Evolutionary conservation across 495 filamentous ascomycete species (phyloP).

Genomic region (Penicillium waksmanii): DNA sequence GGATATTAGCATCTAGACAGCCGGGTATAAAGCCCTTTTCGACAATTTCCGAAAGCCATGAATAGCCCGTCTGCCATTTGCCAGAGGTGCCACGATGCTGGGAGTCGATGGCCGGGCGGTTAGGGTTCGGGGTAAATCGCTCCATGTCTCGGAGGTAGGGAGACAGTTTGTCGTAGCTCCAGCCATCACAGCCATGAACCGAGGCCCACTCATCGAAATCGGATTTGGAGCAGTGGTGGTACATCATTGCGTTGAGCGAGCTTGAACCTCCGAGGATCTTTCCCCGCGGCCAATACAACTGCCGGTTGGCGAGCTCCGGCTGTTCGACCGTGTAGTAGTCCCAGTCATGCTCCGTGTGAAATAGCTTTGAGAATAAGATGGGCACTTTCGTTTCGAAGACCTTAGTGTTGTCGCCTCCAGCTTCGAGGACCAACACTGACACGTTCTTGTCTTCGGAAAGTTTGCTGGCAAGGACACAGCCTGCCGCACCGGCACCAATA

Average conservation of each 20-base stretch:
- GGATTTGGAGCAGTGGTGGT: slow-evolving; percentile 25
- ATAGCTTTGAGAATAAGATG: slow-evolving; percentile 25
- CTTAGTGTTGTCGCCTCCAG: slow-evolving; percentile 43
- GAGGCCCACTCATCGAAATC: slow-evolving; percentile 28
- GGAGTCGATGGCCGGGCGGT: slow-evolving; percentile 20
- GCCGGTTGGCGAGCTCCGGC: slow-evolving; percentile 18
- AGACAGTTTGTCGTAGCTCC: slow-evolving; percentile 20
- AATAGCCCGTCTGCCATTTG: slow-evolving; percentile 24
- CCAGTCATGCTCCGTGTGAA: slow-evolving; percentile 29
- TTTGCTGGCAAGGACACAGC: slow-evolving; percentile 53
- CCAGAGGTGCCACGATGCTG: slow-evolving; percentile 18
- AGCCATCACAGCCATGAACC: slow-evolving; percentile 25
- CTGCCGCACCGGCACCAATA: slow-evolving; percentile 46
- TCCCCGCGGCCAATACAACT: slow-evolving; percentile 29
- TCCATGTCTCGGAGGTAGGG: slow-evolving; percentile 27
- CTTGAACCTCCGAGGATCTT: slow-evolving; percentile 24
- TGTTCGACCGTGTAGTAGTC: slow-evolving; percentile 30
- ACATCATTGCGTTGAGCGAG: slow-evolving; percentile 31
- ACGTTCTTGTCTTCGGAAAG: slow-evolving; percentile 50
- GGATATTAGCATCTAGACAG: slow-evolving; percentile 24
- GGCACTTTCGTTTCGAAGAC: slow-evolving; percentile 27
- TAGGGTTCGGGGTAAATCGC: slow-evolving; percentile 23
- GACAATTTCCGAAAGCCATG: slow-evolving; percentile 27
- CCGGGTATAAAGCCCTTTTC: slow-evolving; percentile 27
- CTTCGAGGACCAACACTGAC: slow-evolving; percentile 52